Conservation (phyloP, 768 basidiomycete species). For the Hortiboletus flavorubellus region DNA sequence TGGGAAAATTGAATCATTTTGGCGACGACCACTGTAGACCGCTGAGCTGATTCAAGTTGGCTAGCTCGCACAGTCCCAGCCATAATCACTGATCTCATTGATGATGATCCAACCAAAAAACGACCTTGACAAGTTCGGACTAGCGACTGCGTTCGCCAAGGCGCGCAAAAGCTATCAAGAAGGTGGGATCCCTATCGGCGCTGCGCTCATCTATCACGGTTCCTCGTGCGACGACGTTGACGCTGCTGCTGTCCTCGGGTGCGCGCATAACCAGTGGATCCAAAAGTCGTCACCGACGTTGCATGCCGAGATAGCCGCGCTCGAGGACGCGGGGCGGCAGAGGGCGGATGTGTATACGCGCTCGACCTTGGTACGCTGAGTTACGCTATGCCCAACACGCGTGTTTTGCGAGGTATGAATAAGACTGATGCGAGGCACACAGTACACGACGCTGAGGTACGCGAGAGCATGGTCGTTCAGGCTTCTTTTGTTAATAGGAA, state of each 20-base stretch:
- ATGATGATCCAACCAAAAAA: background rate
- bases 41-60: too few species aligned
- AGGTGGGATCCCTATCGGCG: slow-evolving; percentile 65
- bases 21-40: too few species aligned
- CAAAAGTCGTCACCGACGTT: slow-evolving; percentile 42
- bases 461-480: too few species aligned
- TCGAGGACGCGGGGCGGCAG: slow-evolving; percentile 52
- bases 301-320: slow-evolving; percentile 48
- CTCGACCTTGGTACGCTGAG: slow-evolving; percentile 44
- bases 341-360: slow-evolving; percentile 43
- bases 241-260: slow-evolving; percentile 34
- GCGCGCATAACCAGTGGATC: slow-evolving; percentile 43
- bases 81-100: too few species aligned
- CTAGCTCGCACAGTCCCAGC: too few species aligned
- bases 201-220: slow-evolving; percentile 40
- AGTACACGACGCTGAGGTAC: background rate
- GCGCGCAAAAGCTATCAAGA: slow-evolving; percentile 46
- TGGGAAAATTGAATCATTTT: too few species aligned
- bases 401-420: too few species aligned
- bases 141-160: slow-evolving; percentile 36
- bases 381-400: too few species aligned
- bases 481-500: too few species aligned
- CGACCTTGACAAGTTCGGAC: slow-evolving; percentile 29
- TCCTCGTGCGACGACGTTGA: background rate
- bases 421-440: background rate